Base-by-base conservation (phyloP, 2,329 filamentous ascomycete genomes). In the Aspergillus versicolor region DNA sequence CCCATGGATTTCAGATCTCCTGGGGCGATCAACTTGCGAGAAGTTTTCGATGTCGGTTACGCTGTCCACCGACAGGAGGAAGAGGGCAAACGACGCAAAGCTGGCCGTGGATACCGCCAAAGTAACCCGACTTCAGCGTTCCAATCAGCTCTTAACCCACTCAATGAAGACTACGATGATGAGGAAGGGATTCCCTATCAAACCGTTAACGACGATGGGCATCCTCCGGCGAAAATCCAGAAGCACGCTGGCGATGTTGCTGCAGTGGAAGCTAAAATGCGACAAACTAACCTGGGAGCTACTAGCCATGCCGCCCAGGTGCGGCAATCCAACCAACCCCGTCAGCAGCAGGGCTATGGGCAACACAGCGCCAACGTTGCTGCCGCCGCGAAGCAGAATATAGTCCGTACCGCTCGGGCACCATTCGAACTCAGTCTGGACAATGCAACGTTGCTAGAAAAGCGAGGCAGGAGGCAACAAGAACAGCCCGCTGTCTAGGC, bases 31-130 rank as follows among this genome's bases (percentile, higher is more conserved):
- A 97, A 97, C 71, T 80, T 99, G 12, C 91, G 94, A 58, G 94
- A 99, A 75, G 92, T 97, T 2, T 99, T 99, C 65, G 94, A 99
- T 69, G 93, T 99, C 48, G 89, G 91, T n/a, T 99, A 99, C 69
- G 93, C 94, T 8, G 94, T 99, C 8, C 94, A 97, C 72, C 83
- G 94, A 46, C 92, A 97, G 74, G 94, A 97, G 75, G 94, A 99
- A 72, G 94, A 97, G 75, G 88, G 86, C 67, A 97, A 97, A 78
- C 87, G 92, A 53, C 86, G 91, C 62, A 96, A 95, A 75, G 90
- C 95, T 69, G 80, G 84, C 77, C 81, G 92, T 81, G 84, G 89
- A 66, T 80, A 88, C 78, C 73, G 88, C 68, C 77, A 87, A 60
- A 70, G 81, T 22, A 81, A 73, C 45, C 61, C 73, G 12, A 63